Evolutionary conservation across 2,329 filamentous ascomycete species (phyloP), one percentile per base, ranked within the genome.

Genomic region (Lachnellula cervina): DNA sequence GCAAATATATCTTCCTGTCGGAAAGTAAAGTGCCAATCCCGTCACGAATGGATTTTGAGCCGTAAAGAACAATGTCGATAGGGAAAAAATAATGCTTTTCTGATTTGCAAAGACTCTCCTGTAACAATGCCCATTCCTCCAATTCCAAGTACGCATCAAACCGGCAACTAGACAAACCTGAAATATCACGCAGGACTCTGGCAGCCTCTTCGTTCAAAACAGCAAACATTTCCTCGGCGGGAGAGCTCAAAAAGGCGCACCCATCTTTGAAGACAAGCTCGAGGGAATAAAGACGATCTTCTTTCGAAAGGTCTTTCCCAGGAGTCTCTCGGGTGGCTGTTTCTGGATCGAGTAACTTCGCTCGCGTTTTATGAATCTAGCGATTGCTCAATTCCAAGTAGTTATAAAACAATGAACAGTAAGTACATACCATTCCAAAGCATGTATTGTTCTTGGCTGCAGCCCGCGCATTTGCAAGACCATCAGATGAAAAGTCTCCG

Each of bases 21-120:
- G 71, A 70, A 1, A 75, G 57, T 2, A 49, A 51, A 1, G 64
- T 54, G 0, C 71, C 73, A 19, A 73, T 58, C 1, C 52, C 14
- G 0, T 49, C 52, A 1, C 60, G 62, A 2, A 52, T 17, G 3
- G 38, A n/a, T 1, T 52, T 52, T 0, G 67, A 68, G 0, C 73
- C 73, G 54, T 74, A 74, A 0, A 74, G 54, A 44, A 74, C 72
- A 49, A 75, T 70, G 51, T 73, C 66, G 1, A 74, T 60, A 8
- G 32, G 46, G 9, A 61, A 44, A 48, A 25, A 56, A 16, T 17
- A n/a, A n/a, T 51, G 44, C 45, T 55, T 57, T 9, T 52, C 45
- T 8, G 21, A 32, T 21, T 43, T 44, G 9, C 11, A 13, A 4
- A 37, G 35, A 16, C 11, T 13, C 6, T 52, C 49, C 5, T 16